A percentile compares a stretch with the other conserved stretches of the same genome.
These are phyloP conservation scores for Penicillium fuscoglaucum DNA, from an alignment of 2,329 filamentous ascomycete genomes.

Conservation along the genomic window DNA sequence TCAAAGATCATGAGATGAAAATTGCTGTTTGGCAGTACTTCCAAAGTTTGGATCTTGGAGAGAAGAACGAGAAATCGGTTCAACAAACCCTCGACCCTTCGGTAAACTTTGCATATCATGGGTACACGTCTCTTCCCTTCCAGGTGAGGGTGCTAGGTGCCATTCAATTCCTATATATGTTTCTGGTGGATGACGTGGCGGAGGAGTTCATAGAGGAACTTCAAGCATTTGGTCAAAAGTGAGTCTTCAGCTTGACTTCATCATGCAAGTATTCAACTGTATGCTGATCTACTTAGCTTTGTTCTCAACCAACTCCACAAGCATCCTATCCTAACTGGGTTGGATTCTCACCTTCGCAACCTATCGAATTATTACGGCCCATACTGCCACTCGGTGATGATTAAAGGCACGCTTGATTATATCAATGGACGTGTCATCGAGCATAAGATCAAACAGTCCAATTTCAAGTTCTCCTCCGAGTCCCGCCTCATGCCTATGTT, in stretches of 20 bases:
- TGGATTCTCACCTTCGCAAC: constrained; percentile 11
- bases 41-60: constrained; percentile 7
- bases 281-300: constrained; percentile 1
- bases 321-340: constrained; percentile 3
- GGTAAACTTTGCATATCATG: constrained; percentile 6
- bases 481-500: constrained; percentile 17
- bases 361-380: constrained; percentile 12
- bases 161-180: constrained; percentile 17
- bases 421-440: constrained; percentile 14
- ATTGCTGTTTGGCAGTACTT: constrained; percentile 12
- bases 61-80: constrained; percentile 1
- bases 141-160: constrained; percentile 12
- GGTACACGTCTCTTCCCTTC: constrained; percentile 11
- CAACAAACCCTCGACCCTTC: constrained; percentile 11
- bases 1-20: constrained; percentile 9
- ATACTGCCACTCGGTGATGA: constrained; percentile 16
- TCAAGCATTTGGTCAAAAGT: constrained; percentile 15
- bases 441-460: constrained; percentile 7
- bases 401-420: constrained; percentile 13
- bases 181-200: constrained; percentile 16
- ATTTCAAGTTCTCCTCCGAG: constrained; percentile 1
- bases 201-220: constrained; percentile 11
- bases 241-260: neutral
- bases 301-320: neutral
- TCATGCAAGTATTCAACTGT: too few species aligned